These are phyloP conservation scores for Primulina huaijiensis DNA, from an alignment of 257 asterid genomes.

Conservation along the genomic window DNA sequence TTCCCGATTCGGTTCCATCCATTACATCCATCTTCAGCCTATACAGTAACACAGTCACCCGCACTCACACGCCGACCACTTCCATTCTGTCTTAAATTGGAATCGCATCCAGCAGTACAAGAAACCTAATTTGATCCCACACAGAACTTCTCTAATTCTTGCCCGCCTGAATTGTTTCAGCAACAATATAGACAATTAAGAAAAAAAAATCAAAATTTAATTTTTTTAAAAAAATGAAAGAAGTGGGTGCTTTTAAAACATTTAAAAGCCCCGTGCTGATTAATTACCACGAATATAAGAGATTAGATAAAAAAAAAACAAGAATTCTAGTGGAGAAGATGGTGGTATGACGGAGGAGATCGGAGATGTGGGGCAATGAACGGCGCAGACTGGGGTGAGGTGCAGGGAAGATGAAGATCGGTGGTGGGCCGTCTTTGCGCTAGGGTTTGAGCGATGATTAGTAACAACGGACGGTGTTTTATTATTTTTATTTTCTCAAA, in stretches of 20 bases:
- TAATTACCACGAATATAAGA: slow-evolving; percentile 22
- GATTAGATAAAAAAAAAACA: background rate
- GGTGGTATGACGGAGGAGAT: slow-evolving; percentile 24
- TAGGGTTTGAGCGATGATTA: slow-evolving; percentile 33
- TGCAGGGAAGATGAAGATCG: slow-evolving; percentile 33
- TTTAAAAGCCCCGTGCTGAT: background rate
- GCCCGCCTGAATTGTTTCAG: background rate
- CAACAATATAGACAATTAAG: background rate
- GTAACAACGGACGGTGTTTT: background rate
- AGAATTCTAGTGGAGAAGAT: slow-evolving; percentile 19
- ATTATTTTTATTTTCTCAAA: no score
- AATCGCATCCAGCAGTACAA: slow-evolving; percentile 1
- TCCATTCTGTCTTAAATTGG: background rate
- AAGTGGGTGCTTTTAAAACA: no score
- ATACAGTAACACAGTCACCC: background rate
- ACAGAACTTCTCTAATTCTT: background rate
- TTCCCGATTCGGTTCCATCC: slow-evolving; percentile 43
- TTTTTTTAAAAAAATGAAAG: background rate
- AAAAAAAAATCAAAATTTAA: no score
- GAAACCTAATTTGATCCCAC: slow-evolving; percentile 14
- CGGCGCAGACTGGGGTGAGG: slow-evolving; percentile 41
- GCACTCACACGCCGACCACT: background rate
- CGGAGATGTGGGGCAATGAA: slow-evolving; percentile 27
- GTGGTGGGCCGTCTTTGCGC: slow-evolving; percentile 24
- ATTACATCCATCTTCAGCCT: slow-evolving; percentile 44